These are phyloP conservation scores for Aspergillus cavernicola DNA, from an alignment of 495 filamentous ascomycete species.

Conservation along the genomic window DNA sequence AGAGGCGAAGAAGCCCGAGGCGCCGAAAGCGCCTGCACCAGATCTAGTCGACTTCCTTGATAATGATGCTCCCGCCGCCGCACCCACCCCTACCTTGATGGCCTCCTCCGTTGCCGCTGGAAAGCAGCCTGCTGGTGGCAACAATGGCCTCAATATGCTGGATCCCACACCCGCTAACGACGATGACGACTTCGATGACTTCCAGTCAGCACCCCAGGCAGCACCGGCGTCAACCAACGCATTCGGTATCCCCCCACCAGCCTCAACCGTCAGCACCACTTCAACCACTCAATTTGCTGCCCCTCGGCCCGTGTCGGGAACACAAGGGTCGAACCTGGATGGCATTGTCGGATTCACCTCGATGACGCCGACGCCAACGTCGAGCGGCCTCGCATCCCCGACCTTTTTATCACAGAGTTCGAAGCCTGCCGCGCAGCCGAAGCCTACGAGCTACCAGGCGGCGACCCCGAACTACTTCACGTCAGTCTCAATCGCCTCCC, in stretches of 20 bases:
- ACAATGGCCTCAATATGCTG: constrained; percentile 55
- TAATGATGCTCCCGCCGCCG: constrained; percentile 48
- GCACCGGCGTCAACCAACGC: constrained; percentile 39
- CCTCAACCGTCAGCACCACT: constrained; percentile 62
- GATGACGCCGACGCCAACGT: constrained; percentile 64
- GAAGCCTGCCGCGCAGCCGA: constrained; percentile 35
- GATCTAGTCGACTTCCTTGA: constrained; percentile 87
- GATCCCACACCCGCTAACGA: constrained; percentile 59
- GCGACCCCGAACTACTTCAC: constrained; percentile 91
- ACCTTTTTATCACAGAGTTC: constrained; percentile 43
- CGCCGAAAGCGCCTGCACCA: constrained; percentile 76
- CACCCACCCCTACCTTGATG: constrained; percentile 9
- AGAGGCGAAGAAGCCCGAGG: constrained; percentile 57
- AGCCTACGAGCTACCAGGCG: constrained; percentile 69
- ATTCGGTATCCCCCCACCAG: constrained; percentile 47
- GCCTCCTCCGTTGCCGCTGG: constrained; percentile 46
- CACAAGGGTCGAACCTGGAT: constrained; percentile 73
- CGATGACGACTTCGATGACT: constrained; percentile 98
- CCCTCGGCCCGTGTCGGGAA: constrained; percentile 76
- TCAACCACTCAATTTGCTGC: constrained; percentile 69
- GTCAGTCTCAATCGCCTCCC: constrained; percentile 53
- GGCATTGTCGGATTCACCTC: constrained; percentile 78
- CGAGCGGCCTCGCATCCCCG: constrained; percentile 45
- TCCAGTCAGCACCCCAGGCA: constrained; percentile 81
- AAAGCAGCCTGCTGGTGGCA: constrained; percentile 44